Conservation (phyloP, 2,329 filamentous ascomycete genomes). For the Seiridium unicorne region DNA sequence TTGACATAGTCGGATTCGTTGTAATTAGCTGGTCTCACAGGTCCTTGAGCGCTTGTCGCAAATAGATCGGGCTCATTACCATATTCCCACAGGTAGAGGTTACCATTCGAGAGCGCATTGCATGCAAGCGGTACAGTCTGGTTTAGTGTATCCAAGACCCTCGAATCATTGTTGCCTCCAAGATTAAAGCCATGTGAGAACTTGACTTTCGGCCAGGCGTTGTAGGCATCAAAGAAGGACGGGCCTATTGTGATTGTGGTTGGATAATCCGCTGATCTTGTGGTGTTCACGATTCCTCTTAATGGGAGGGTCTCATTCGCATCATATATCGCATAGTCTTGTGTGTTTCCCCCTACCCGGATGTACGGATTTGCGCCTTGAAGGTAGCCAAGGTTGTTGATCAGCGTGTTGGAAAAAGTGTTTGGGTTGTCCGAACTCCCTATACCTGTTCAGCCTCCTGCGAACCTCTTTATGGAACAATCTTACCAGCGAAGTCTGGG, state of each 20-base stretch:
- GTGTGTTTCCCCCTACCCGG: slow-evolving; percentile 65
- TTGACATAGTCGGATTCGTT: slow-evolving; percentile 53
- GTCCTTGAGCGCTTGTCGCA: slow-evolving; percentile 48
- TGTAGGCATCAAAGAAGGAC: slow-evolving; percentile 62
- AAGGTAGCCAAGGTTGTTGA: slow-evolving; percentile 54
- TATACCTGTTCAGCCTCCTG: slow-evolving; percentile 14
- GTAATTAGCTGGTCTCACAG: slow-evolving; percentile 50
- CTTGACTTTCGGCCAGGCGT: slow-evolving; percentile 51
- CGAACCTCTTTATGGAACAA: neutral
- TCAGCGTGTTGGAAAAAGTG: slow-evolving; percentile 57
- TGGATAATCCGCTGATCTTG: slow-evolving; percentile 56
- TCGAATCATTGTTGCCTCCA: slow-evolving; percentile 47
- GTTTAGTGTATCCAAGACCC: slow-evolving; percentile 46
- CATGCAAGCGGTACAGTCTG: slow-evolving; percentile 57
- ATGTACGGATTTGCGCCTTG: slow-evolving; percentile 58
- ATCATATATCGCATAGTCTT: slow-evolving; percentile 63
- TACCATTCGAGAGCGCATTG: slow-evolving; percentile 49
- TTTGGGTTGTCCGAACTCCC: slow-evolving; percentile 49
- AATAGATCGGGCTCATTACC: slow-evolving; percentile 65
- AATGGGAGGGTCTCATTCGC: slow-evolving; percentile 46
- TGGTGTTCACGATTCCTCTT: slow-evolving; percentile 50
- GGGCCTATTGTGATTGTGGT: slow-evolving; percentile 59
- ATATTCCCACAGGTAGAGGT: slow-evolving; percentile 58
- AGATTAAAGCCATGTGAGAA: slow-evolving; percentile 64
- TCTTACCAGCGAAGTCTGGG: slow-evolving; percentile 31